phyloP scores from a whole-genome alignment of 257 asterid genomes.

The Solanum sitiens region DNA sequence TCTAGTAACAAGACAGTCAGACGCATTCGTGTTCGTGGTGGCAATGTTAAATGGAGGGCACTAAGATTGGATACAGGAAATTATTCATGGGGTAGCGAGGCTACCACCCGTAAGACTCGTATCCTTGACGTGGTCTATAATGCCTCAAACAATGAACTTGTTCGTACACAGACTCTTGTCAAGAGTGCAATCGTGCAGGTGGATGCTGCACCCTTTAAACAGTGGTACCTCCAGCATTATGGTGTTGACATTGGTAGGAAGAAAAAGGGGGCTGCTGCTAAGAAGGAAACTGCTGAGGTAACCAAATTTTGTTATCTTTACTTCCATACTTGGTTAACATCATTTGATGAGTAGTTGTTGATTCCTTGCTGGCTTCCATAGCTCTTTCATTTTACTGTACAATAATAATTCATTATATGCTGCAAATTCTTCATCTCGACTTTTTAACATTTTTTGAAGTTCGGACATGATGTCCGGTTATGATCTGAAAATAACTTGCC shows the following conservation, averaged over 20 bases:
- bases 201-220: constrained; percentile 40
- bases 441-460: neutral
- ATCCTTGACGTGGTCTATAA: constrained; percentile 30
- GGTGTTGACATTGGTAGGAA: constrained; percentile 32
- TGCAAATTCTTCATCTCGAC: neutral
- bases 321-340: neutral
- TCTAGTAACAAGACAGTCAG: constrained; percentile 22
- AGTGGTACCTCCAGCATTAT: constrained; percentile 34
- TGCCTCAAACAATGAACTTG: constrained; percentile 42
- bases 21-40: constrained; percentile 38
- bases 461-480: neutral
- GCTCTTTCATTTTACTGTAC: neutral
- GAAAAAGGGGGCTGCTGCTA: constrained; percentile 15
- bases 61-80: constrained; percentile 39
- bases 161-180: constrained; percentile 33
- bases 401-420: neutral
- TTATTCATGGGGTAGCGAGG: constrained; percentile 43
- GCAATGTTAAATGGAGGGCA: constrained; percentile 47
- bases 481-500: neutral
- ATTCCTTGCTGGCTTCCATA: neutral
- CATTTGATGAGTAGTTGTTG: neutral
- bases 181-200: constrained; percentile 36
- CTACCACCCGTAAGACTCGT: constrained; percentile 32
- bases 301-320: neutral
- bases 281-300: constrained; percentile 32